Percentiles rank a stretch among this genome's conserved stretches.
These are phyloP conservation scores for Clonostachys solani DNA, from an alignment of 2,329 filamentous ascomycete species.

Conservation along the genomic window DNA sequence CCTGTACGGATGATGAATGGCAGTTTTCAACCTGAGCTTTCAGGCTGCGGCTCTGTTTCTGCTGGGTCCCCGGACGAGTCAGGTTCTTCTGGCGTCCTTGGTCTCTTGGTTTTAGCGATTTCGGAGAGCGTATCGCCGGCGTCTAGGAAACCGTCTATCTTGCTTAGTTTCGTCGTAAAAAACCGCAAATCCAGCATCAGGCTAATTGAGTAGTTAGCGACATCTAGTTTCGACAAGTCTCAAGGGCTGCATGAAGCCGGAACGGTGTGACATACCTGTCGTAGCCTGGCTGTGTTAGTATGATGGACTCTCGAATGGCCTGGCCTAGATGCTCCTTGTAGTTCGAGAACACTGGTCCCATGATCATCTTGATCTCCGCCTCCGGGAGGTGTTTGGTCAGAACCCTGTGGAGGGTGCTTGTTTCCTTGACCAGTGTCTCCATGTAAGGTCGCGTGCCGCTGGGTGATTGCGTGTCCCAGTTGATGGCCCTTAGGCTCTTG, in stretches of 20 bases:
- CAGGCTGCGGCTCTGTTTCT: too few relatives aligned
- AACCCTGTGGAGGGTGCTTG: conserved; percentile 77
- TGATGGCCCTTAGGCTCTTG: conserved; percentile 67
- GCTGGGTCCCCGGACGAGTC: too few relatives aligned
- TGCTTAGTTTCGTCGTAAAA: conserved; percentile 66
- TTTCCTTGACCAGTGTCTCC: conserved; percentile 84
- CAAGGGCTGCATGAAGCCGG: background rate
- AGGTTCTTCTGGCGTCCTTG: too few relatives aligned
- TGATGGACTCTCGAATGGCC: conserved; percentile 60
- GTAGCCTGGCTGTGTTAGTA: conserved; percentile 64
- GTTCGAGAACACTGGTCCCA: conserved; percentile 77
- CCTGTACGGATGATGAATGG: too few relatives aligned
- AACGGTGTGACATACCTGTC: conserved; percentile 54
- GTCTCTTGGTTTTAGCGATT: conserved; percentile 55
- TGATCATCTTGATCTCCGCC: conserved; percentile 73
- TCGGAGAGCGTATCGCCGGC: conserved; percentile 65
- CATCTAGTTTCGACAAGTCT: too few relatives aligned
- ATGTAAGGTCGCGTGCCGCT: conserved; percentile 64
- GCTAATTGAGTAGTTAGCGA: background rate
- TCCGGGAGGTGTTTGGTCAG: conserved; percentile 79
- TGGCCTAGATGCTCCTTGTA: conserved; percentile 77
- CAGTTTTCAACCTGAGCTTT: too few relatives aligned
- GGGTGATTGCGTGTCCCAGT: conserved; percentile 60
- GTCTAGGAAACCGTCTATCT: conserved; percentile 75
- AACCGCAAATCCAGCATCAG: conserved; percentile 71